phyloP scores from a whole-genome alignment of 371 early-diverging fungal species.

The Circinella umbellata region DNA sequence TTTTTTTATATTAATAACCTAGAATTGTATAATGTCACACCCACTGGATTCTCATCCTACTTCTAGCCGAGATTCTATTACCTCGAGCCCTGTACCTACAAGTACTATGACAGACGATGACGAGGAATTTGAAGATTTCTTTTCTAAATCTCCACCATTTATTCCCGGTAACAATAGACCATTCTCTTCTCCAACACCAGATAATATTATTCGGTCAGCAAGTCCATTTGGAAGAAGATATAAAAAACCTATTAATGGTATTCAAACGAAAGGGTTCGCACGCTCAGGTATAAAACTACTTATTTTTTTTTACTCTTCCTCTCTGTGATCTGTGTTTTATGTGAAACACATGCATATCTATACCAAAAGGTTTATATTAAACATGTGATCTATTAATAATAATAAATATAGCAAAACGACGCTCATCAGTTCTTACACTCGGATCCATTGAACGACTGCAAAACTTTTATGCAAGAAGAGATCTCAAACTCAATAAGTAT shows the following conservation, averaged over 20 bases:
- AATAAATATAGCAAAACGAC: slow-evolving; percentile 39
- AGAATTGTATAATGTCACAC: neutral
- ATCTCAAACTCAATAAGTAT: slow-evolving; percentile 55
- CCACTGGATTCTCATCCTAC: slow-evolving; percentile 5
- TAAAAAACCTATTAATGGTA: slow-evolving; percentile 48
- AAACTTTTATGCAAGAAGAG: slow-evolving; percentile 52
- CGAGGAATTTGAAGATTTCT: slow-evolving; percentile 6
- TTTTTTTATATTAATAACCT: neutral
- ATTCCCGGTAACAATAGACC: neutral
- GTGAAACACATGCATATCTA: neutral
- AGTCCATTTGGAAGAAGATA: slow-evolving; percentile 50
- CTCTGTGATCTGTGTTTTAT: neutral
- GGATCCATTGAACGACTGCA: slow-evolving; percentile 55
- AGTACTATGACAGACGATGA: neutral
- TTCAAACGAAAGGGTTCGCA: slow-evolving; percentile 55
- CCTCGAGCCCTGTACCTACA: slow-evolving; percentile 3
- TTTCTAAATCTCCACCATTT: neutral
- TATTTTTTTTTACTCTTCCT: too few relatives aligned
- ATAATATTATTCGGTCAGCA: slow-evolving; percentile 31
- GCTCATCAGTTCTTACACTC: slow-evolving; percentile 51
- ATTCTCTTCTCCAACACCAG: slow-evolving; percentile 9
- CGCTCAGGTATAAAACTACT: slow-evolving; percentile 39
- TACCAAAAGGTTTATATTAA: too few relatives aligned
- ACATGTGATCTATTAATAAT: neutral
- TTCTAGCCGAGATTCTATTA: neutral